These are phyloP conservation scores for Hevea brasiliensis DNA, from an alignment of 345 rosid genomes.

Conservation along the genomic window DNA sequence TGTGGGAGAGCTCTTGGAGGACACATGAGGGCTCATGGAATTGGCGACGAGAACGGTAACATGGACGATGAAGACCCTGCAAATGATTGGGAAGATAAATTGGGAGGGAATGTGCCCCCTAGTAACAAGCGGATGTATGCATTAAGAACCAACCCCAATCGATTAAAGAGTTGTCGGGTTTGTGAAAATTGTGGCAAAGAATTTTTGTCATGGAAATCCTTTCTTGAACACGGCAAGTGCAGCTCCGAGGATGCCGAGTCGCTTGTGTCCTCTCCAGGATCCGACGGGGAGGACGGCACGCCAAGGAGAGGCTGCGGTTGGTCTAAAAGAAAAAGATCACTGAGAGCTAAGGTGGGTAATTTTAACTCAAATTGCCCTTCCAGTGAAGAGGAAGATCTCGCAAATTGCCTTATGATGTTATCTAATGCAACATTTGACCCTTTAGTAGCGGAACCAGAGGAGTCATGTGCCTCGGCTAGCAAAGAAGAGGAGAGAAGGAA, in stretches of 20 bases:
- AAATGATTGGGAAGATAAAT: constrained; percentile 55
- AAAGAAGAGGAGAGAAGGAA: constrained; percentile 57
- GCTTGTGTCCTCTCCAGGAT: constrained; percentile 40
- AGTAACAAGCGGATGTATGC: constrained; percentile 63
- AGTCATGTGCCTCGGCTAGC: constrained; percentile 69
- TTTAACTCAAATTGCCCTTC: constrained; percentile 41
- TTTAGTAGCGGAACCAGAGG: constrained; percentile 49
- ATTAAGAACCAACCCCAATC: constrained; percentile 61
- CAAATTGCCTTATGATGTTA: constrained; percentile 86
- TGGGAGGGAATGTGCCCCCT: constrained; percentile 40
- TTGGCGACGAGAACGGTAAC: constrained; percentile 51
- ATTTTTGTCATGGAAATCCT: constrained; percentile 77
- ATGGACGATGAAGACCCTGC: constrained; percentile 53
- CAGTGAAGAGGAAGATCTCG: constrained; percentile 93
- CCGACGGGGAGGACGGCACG: constrained; percentile 41
- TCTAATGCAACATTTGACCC: constrained; percentile 72
- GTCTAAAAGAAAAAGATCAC: constrained; percentile 69
- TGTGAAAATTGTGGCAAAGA: constrained; percentile 80
- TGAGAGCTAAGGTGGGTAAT: constrained; percentile 50
- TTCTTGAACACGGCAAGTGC: constrained; percentile 78
- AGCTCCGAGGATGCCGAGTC: constrained; percentile 51
- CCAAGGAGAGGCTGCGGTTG: constrained; percentile 39
- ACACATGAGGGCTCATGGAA: constrained; percentile 84
- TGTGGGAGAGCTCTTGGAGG: constrained; percentile 78
- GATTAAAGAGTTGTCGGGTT: constrained; percentile 56